Base-by-base conservation (phyloP, 768 basidiomycete species). In the Russula sp. region DNA sequence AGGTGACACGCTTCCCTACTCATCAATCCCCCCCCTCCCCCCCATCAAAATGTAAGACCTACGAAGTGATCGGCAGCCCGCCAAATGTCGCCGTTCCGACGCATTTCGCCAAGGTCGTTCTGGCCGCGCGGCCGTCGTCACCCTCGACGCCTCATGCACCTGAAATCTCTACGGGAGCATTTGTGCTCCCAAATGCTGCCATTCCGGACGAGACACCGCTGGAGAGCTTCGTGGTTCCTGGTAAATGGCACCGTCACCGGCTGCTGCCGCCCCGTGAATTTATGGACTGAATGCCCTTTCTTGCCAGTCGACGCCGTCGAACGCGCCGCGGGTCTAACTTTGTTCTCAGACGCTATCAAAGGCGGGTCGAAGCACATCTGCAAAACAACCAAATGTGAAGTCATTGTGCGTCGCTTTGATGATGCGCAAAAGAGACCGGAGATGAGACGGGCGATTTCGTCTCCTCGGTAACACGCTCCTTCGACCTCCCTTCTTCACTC, bases 91-190 rank as follows among this genome's bases (percentile, higher is more conserved):
- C 91, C 54, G 97, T 99, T 18, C 97, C 97, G 1, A 98, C 97
- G 6, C 97, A 99, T 73, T 98, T 98, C 73, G 95, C 96, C 37
- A 98, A 98, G 74, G 95, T 98, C 37, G 86, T 98, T 27, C 78
- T 98, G 56, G 81, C 89, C 2, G 81, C 91, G 0, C 83, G 82
- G 66, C 88, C 91, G 0, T 78, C 83, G 31, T 91, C 89, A 1
- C 88, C 90, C 10, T 81, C 82, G 40, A 87, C 81, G 0, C 91
- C 85, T 6, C 77, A 89, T 58, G 72, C 86, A 14, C 78, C 80
- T 6, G 94, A 98, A 68, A 78, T 96, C 49, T 84, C 91, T 0
- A 84, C 89, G 3, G 97, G 95, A 13, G 97, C 95, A 11, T 99
- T 99, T 72, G 91, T 98, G 6, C 81, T 99, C 13, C 97, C 97